Conservation (phyloP, 768 basidiomycete genomes). For the Mycena leptocephala region DNA sequence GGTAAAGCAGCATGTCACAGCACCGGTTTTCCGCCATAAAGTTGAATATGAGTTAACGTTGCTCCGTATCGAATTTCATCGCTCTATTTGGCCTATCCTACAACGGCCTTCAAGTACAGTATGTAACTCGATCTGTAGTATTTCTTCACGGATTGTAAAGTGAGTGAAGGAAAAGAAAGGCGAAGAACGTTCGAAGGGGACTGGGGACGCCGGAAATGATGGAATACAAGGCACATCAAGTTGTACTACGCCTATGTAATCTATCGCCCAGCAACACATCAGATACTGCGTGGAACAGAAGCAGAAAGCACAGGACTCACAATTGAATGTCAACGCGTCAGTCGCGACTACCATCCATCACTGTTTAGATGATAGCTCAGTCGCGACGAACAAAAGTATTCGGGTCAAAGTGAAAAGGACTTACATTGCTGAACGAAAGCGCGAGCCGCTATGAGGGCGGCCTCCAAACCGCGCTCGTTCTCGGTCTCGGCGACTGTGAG, state of each 20-base stretch:
- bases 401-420: conserved; percentile 15
- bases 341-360: conserved; percentile 1
- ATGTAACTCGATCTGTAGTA: too few relatives aligned
- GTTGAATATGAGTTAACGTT: too few relatives aligned
- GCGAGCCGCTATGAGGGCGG: neutral
- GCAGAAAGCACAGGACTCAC: conserved; percentile 16
- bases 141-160: too few relatives aligned
- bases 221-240: neutral
- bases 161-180: conserved; percentile 10
- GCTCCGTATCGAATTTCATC: too few relatives aligned
- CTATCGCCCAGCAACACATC: conserved; percentile 3
- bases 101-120: too few relatives aligned
- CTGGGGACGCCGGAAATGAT: neutral
- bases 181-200: neutral
- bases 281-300: conserved; percentile 24
- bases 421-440: neutral
- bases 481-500: neutral
- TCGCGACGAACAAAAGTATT: conserved; percentile 14
- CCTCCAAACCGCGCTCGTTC: neutral
- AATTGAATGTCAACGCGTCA: neutral
- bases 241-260: neutral
- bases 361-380: conserved; percentile 18
- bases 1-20: too few relatives aligned
- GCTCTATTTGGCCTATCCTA: too few relatives aligned
- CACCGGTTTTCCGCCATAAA: too few relatives aligned